These are phyloP conservation scores for Monilinia aucupariae DNA, from an alignment of 2,329 filamentous ascomycete genomes.

Conservation along the genomic window DNA sequence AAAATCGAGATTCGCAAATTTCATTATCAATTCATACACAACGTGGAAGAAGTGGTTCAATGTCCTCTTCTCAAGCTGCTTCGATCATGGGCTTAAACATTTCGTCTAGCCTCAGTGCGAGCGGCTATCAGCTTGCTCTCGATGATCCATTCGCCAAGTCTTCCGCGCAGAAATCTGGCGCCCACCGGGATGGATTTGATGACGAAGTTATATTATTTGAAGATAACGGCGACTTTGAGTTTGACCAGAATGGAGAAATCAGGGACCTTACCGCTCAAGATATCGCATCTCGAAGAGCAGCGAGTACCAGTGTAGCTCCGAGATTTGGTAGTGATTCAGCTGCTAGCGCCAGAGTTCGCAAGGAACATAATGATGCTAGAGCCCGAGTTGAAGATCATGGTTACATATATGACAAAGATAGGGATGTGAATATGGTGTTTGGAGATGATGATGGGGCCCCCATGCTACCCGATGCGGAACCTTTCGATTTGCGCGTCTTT, in stretches of 20 bases:
- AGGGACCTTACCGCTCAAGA: slow-evolving; percentile 40
- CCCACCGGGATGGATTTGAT: slow-evolving; percentile 33
- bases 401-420: slow-evolving; percentile 23
- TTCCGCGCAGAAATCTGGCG: slow-evolving; percentile 33
- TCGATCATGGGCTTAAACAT: slow-evolving; percentile 42
- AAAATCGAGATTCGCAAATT: slow-evolving; percentile 31
- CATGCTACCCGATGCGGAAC: slow-evolving; percentile 32
- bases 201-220: slow-evolving; percentile 31
- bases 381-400: slow-evolving; percentile 26
- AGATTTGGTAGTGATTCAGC: slow-evolving; percentile 34
- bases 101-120: slow-evolving; percentile 42
- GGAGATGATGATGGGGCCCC: slow-evolving; percentile 36
- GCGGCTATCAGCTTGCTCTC: slow-evolving; percentile 33
- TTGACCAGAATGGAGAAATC: slow-evolving; percentile 57
- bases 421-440: slow-evolving; percentile 28
- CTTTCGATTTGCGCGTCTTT: slow-evolving; percentile 21
- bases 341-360: slow-evolving; percentile 39
- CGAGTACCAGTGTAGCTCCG: slow-evolving; percentile 10
- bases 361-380: slow-evolving; percentile 40
- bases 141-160: slow-evolving; percentile 30
- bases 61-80: slow-evolving; percentile 20
- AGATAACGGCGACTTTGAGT: slow-evolving; percentile 44
- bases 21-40: slow-evolving; percentile 34
- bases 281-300: slow-evolving; percentile 22
- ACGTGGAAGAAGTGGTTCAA: slow-evolving; percentile 21